Conservation (phyloP, 2,329 filamentous ascomycete species). For the Hymenoscyphus scutula region DNA sequence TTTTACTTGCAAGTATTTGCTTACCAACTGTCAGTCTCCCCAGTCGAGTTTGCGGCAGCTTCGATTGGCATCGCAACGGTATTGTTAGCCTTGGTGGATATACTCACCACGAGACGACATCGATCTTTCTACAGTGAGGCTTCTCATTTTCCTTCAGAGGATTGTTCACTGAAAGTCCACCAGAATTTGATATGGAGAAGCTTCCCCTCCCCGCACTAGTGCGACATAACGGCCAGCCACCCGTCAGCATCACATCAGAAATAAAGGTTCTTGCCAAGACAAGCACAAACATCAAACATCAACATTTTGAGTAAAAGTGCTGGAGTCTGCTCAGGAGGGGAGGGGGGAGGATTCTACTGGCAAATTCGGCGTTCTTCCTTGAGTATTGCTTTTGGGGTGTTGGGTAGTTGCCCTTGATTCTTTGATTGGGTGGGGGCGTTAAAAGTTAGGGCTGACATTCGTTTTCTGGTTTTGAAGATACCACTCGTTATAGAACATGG, state of each 20-base stretch:
- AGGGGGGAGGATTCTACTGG: no score
- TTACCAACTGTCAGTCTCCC: neutral
- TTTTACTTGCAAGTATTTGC: neutral
- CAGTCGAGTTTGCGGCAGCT: neutral
- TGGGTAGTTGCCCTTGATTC: no score
- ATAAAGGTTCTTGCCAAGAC: neutral
- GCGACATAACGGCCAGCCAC: conserved; percentile 3
- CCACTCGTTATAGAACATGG: no score
- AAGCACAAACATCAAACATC: neutral
- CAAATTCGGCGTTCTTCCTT: no score
- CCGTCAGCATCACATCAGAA: neutral
- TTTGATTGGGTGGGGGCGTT: no score
- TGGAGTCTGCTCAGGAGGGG: no score
- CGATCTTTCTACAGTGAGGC: conserved; percentile 9
- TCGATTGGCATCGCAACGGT: neutral
- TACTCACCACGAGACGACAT: neutral
- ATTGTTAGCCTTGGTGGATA: conserved; percentile 3
- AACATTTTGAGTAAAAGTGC: neutral
- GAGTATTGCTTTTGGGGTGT: no score
- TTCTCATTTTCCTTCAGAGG: neutral
- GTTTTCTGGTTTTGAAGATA: neutral
- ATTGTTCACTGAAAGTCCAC: neutral
- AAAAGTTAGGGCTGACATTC: no score
- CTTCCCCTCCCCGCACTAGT: neutral
- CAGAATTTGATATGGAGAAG: conserved; percentile 8